phyloP scores from a whole-genome alignment of 2,329 filamentous ascomycete genomes.

The Esteya vermicola region DNA sequence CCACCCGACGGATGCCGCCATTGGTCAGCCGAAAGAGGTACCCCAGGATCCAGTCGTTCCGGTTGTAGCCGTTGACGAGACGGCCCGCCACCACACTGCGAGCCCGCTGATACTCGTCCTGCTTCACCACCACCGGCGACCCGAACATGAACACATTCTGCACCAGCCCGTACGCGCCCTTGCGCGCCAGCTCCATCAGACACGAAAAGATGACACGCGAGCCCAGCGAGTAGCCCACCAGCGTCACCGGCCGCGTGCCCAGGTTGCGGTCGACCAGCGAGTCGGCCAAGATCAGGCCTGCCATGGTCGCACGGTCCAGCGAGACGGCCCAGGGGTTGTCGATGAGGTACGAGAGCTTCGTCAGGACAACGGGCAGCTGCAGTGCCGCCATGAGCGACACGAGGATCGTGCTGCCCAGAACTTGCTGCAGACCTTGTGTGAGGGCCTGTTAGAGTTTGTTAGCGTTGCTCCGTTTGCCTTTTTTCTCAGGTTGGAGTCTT shows the following conservation, averaged over 20 bases:
- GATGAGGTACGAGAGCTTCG: constrained; percentile 89
- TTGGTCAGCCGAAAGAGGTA: constrained; percentile 92
- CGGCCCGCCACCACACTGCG: constrained; percentile 79
- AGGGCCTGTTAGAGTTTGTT: constrained; percentile 47
- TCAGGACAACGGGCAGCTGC: constrained; percentile 80
- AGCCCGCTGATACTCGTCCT: constrained; percentile 72
- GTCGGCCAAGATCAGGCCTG: constrained; percentile 86
- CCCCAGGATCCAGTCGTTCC: constrained; percentile 91
- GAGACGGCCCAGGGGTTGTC: constrained; percentile 99
- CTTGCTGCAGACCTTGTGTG: constrained; percentile 90
- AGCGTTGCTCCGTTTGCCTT: no score
- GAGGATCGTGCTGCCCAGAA: constrained; percentile 79
- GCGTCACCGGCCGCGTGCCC: constrained; percentile 77
- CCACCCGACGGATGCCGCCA: constrained; percentile 79
- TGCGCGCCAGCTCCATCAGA: constrained; percentile 69
- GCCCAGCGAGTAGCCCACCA: constrained; percentile 89
- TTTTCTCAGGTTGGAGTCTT: no score
- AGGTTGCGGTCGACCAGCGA: constrained; percentile 85
- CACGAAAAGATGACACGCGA: constrained; percentile 87
- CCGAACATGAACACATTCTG: constrained; percentile 96
- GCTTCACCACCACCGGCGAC: constrained; percentile 79
- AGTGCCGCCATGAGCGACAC: constrained; percentile 83
- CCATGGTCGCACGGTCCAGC: constrained; percentile 72
- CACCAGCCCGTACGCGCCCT: constrained; percentile 71
- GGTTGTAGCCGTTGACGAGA: constrained; percentile 88